These are phyloP conservation scores for Aspergillus bombycis DNA, from an alignment of 2,329 filamentous ascomycete genomes.

Conservation along the genomic window DNA sequence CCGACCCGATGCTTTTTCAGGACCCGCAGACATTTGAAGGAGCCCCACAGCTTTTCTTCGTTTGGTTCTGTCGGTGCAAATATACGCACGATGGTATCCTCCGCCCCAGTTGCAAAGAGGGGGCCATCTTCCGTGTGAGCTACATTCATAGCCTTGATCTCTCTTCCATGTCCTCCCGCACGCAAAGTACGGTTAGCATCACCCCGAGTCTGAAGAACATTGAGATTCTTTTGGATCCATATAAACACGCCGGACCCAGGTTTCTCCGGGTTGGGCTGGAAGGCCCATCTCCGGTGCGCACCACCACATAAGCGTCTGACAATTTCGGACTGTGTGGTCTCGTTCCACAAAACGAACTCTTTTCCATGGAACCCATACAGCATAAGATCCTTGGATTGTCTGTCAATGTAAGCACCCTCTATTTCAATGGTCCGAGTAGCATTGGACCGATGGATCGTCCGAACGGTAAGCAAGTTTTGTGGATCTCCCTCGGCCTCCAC, in stretches of 20 bases:
- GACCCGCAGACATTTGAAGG: slow-evolving; percentile 60
- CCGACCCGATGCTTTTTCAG: slow-evolving; percentile 80
- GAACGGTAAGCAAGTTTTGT: slow-evolving; percentile 40
- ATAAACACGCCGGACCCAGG: slow-evolving; percentile 60
- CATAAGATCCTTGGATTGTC: slow-evolving; percentile 59
- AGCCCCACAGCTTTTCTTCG: slow-evolving; percentile 23
- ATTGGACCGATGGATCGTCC: slow-evolving; percentile 67
- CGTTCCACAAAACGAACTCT: slow-evolving; percentile 80
- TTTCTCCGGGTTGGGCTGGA: slow-evolving; percentile 34
- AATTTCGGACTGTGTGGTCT: slow-evolving; percentile 69
- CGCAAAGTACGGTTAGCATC: slow-evolving; percentile 58
- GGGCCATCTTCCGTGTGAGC: slow-evolving; percentile 32
- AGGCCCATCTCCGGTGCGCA: slow-evolving; percentile 76
- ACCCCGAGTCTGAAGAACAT: slow-evolving; percentile 45
- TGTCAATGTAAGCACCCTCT: slow-evolving; percentile 68
- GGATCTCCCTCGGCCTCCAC: slow-evolving; percentile 21
- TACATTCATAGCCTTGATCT: slow-evolving; percentile 70
- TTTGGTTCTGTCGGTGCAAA: slow-evolving; percentile 43
- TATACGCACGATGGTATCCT: slow-evolving; percentile 76
- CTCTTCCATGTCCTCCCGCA: slow-evolving; percentile 78
- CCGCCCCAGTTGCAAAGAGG: slow-evolving; percentile 68
- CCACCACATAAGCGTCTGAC: slow-evolving; percentile 80
- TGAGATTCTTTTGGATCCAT: slow-evolving; percentile 72
- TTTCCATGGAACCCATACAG: slow-evolving; percentile 81
- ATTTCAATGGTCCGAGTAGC: slow-evolving; percentile 76